Base-by-base conservation (phyloP, 371 early-diverging fungal species). In the Actinomortierella wolfii region DNA sequence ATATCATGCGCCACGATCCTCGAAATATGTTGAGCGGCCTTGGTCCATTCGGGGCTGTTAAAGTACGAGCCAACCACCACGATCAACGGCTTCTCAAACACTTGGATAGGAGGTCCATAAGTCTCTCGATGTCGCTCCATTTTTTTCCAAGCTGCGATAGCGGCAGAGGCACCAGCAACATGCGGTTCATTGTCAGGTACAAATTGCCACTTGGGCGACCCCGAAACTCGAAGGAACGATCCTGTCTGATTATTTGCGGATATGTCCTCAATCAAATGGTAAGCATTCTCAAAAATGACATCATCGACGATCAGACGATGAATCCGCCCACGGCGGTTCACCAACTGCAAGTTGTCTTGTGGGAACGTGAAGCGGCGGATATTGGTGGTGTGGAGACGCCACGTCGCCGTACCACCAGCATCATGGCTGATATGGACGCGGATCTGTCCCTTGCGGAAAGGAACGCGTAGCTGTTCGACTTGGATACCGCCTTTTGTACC, bases 21-120 rank as follows among this genome's bases (percentile, higher is more conserved):
- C 7, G 87, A 88, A 1, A 78, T 67, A 42, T 83, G 68, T 13
- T 70, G 50, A 8, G 68, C 77, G 0, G 56, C 24, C 7, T 44
- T 44, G 4, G 43, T 21, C 7, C 56, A 13, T 9, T 29, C 25
- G n/a, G 62, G 49, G n/a, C 53, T 45, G 8, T 68, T 62, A 3
- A 64, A 56, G 0, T 42, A 46, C n/a, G 60, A 60, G 4, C 71
- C 71, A 0, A 65, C 7, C 3, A 64, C 58, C 29, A 70, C 29
- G 5, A 70, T 52, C 6, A 65, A 52, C 1, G 49, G 49, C 40
- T 64, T 65, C 24, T 71, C 71, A 25, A 47, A 66, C 58, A 87
- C 73, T 20, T 79, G 76, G 40, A 78, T 71, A 1, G 84, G 80
- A 4, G 91, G 88, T 8, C 91, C 91, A 68, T 89, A 88, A 4